Evolutionary conservation across 176 grass and related monocot species (phyloP).

Genomic region (Themeda triandra): DNA sequence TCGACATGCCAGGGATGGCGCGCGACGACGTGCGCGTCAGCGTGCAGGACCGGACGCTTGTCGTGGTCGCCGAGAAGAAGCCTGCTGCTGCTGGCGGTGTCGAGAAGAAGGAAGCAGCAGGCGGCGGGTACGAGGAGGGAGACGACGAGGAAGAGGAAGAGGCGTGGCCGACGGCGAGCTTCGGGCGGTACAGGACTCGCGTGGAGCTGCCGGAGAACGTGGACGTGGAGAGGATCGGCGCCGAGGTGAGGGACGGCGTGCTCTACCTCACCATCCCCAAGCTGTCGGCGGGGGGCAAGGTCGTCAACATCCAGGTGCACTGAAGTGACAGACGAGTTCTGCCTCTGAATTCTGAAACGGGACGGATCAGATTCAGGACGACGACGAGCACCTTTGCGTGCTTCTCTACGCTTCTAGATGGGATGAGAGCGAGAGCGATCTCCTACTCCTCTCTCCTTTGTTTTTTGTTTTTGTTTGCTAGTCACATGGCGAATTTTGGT

Average conservation of each 20-base stretch:
- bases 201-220: slow-evolving; percentile 60
- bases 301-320: slow-evolving; percentile 44
- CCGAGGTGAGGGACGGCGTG: slow-evolving; percentile 55
- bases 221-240: slow-evolving; percentile 44
- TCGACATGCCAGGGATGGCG: slow-evolving; percentile 59
- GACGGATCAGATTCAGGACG: neutral
- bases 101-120: neutral
- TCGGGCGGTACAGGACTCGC: slow-evolving; percentile 48
- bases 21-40: slow-evolving; percentile 42
- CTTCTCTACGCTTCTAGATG: neutral
- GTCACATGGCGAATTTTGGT: too few species aligned
- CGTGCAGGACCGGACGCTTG: slow-evolving; percentile 45
- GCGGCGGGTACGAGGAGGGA: neutral
- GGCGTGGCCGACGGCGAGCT: slow-evolving; percentile 42
- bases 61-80: slow-evolving; percentile 43
- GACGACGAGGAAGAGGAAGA: neutral
- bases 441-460: too few species aligned
- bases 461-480: neutral
- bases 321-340: neutral
- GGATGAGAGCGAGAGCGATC: too few species aligned
- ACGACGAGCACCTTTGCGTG: too few species aligned
- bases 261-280: slow-evolving; percentile 46
- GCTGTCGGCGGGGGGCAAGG: slow-evolving; percentile 26
- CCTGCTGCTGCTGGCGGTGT: neutral
- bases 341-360: neutral